phyloP scores from a whole-genome alignment of 106 monocot species.

The Acorus calamus region DNA sequence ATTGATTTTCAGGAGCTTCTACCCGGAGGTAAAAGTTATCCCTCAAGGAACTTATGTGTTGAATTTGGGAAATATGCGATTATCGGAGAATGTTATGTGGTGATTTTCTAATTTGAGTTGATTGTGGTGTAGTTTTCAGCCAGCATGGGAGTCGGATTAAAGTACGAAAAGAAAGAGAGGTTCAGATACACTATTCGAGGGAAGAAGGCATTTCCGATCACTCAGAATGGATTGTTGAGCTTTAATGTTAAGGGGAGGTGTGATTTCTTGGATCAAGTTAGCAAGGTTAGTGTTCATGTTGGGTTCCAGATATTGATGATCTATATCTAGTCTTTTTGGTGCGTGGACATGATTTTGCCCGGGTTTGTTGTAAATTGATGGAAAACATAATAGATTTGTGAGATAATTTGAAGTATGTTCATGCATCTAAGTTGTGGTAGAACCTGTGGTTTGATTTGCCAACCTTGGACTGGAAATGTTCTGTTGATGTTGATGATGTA shows the following conservation, averaged over 20 bases:
- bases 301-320: background rate
- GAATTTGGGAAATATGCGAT: too few relatives aligned
- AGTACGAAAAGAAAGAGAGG: constrained; percentile 26
- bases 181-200: constrained; percentile 49
- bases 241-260: constrained; percentile 71
- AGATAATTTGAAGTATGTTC: too few relatives aligned
- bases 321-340: background rate
- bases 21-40: constrained; percentile 39
- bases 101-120: background rate
- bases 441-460: too few relatives aligned
- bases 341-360: too few relatives aligned
- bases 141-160: constrained; percentile 44
- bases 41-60: background rate
- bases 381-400: too few relatives aligned
- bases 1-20: constrained; percentile 44
- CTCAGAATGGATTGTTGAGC: constrained; percentile 29
- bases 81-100: background rate
- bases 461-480: too few relatives aligned
- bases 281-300: constrained; percentile 24
- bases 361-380: too few relatives aligned
- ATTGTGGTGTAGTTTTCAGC: constrained; percentile 40
- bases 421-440: too few relatives aligned
- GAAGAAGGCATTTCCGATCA: constrained; percentile 58
- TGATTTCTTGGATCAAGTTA: constrained; percentile 56
- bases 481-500: too few relatives aligned